phyloP scores from a whole-genome alignment of 2,329 filamentous ascomycete genomes.

The Thielaviopsis euricoi region DNA sequence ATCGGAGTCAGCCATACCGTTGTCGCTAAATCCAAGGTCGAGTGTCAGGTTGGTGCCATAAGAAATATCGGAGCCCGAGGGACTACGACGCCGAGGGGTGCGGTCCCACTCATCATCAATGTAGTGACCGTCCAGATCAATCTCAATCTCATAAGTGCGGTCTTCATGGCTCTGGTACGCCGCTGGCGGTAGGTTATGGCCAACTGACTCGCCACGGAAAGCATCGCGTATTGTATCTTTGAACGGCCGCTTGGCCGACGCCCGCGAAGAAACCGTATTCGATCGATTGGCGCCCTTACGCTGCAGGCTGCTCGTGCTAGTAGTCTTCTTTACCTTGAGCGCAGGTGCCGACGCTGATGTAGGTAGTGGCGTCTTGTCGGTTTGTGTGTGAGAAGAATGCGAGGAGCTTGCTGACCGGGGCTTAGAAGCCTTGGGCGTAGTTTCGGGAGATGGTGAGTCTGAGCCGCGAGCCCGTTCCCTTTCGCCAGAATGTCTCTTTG shows the following conservation, averaged over 20 bases:
- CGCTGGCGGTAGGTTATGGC: conserved; percentile 27
- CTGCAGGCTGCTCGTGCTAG: conserved; percentile 28
- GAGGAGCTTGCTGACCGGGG: not conserved
- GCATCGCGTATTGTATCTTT: conserved; percentile 44
- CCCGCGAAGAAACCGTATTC: conserved; percentile 17
- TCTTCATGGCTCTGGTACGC: conserved; percentile 33
- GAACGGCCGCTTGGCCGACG: conserved; percentile 29
- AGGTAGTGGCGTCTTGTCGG: conserved; percentile 10
- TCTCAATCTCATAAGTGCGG: conserved; percentile 16
- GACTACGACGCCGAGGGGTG: not conserved
- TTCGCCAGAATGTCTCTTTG: conserved; percentile 1
- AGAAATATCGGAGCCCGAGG: conserved; percentile 7
- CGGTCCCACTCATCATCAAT: conserved; percentile 15
- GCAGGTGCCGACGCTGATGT: not conserved
- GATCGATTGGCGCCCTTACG: conserved; percentile 39
- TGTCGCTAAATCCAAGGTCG: conserved; percentile 1
- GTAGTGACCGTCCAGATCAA: conserved; percentile 15
- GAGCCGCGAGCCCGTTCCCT: not conserved
- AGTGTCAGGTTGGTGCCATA: conserved; percentile 1
- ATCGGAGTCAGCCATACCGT: conserved; percentile 11
- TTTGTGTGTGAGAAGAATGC: conserved; percentile 12
- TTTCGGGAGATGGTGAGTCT: not conserved
- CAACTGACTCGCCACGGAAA: conserved; percentile 43
- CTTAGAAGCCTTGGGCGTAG: conserved; percentile 4
- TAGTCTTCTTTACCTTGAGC: conserved; percentile 16